phyloP scores from a whole-genome alignment of 352 stramenopile genomes.

The Globisporangium viniferum region DNA sequence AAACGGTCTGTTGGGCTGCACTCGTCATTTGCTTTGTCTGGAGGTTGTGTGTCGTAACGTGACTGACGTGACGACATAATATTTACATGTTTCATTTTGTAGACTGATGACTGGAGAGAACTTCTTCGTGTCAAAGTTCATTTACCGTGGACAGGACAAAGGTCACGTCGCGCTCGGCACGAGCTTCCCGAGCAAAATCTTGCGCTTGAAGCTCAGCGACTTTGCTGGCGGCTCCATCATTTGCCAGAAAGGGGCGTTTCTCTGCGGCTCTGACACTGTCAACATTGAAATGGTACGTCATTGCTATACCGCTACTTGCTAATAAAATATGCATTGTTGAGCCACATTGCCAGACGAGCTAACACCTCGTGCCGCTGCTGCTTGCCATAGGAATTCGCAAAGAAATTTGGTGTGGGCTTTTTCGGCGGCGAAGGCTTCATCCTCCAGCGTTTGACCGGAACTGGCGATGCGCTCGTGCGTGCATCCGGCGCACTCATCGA shows the following conservation, averaged over 20 bases:
- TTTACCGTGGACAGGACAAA: constrained; percentile 49
- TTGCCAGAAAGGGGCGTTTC: constrained; percentile 91
- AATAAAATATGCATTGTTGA: background rate
- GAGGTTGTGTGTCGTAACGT: background rate
- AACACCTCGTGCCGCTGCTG: background rate
- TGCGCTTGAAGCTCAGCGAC: constrained; percentile 85
- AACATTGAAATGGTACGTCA: constrained; percentile 85
- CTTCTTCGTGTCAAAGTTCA: constrained; percentile 78
- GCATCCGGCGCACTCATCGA: constrained; percentile 88
- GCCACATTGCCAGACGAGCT: background rate
- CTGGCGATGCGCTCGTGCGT: constrained; percentile 90
- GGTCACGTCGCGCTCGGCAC: constrained; percentile 90
- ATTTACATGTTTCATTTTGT: background rate
- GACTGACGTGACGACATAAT: background rate
- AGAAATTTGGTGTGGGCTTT: constrained; percentile 88
- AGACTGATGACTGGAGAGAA: constrained; percentile 81
- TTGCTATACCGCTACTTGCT: background rate
- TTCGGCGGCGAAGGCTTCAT: constrained; percentile 96
- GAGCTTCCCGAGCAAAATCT: constrained; percentile 88
- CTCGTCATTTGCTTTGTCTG: background rate
- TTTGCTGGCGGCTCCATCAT: constrained; percentile 86
- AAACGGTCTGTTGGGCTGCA: constrained; percentile 53
- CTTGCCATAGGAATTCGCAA: constrained; percentile 81
- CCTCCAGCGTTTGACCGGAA: constrained; percentile 88
- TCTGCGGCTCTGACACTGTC: constrained; percentile 89